phyloP scores from a whole-genome alignment of 2,329 filamentous ascomycete genomes.

The Basipetospora chlamydospora region DNA sequence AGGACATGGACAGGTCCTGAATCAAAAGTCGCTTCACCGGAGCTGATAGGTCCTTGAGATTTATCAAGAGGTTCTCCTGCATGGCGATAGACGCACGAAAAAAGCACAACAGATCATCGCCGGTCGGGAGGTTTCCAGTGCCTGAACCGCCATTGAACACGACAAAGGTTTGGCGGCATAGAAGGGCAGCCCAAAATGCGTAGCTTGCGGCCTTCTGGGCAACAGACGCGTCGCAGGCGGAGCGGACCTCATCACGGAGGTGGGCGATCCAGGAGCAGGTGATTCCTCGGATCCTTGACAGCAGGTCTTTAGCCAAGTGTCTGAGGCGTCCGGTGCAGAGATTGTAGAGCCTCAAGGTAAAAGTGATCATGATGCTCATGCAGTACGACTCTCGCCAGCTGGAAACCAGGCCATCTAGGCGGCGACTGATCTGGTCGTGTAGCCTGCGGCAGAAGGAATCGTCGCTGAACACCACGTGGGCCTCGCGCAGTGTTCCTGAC shows the following conservation, averaged over 20 bases:
- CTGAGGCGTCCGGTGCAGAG: neutral
- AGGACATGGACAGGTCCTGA: neutral
- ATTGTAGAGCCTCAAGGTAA: conserved; percentile 27
- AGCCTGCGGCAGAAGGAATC: conserved; percentile 31
- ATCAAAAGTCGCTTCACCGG: neutral
- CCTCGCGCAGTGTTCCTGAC: conserved; percentile 18
- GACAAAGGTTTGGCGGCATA: conserved; percentile 31
- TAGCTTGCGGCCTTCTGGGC: conserved; percentile 28
- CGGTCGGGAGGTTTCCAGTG: neutral
- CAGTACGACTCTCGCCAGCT: conserved; percentile 45
- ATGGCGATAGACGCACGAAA: neutral
- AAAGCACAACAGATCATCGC: neutral
- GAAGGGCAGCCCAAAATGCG: conserved; percentile 37
- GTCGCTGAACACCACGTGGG: conserved; percentile 37
- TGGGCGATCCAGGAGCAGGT: conserved; percentile 33
- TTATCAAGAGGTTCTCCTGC: neutral
- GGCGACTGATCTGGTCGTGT: conserved; percentile 26
- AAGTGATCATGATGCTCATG: conserved; percentile 42
- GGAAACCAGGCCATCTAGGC: conserved; percentile 27
- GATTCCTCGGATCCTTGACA: conserved; percentile 11
- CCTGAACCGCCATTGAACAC: conserved; percentile 5
- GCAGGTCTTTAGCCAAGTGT: neutral
- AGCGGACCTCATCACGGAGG: conserved; percentile 29
- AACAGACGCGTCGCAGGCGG: conserved; percentile 6
- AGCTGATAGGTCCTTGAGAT: neutral